Percentiles rank a stretch among this genome's conserved stretches.
These are phyloP conservation scores for Colletotrichum noveboracense DNA, from an alignment of 2,329 filamentous ascomycete species.

Conservation along the genomic window DNA sequence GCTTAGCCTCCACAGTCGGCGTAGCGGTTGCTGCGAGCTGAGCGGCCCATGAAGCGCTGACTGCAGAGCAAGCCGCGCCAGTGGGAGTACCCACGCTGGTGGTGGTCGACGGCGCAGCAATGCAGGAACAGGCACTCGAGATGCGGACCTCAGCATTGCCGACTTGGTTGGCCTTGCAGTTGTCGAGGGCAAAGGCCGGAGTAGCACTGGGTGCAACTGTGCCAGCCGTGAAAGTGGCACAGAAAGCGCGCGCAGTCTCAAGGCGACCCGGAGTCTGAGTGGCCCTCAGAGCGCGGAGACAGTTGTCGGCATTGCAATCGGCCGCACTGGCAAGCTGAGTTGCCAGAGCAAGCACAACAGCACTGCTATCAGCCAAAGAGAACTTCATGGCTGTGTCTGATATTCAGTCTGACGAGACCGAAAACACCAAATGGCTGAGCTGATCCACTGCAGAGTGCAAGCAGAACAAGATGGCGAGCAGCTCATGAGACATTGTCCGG, in stretches of 20 bases:
- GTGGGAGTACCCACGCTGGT: background rate
- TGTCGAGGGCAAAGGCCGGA: background rate
- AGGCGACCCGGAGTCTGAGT: constrained; percentile 35
- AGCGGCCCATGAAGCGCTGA: background rate
- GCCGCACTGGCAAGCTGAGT: background rate
- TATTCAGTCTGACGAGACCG: background rate
- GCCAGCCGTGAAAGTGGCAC: constrained; percentile 14
- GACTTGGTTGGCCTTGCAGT: background rate
- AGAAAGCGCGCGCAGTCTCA: constrained; percentile 33
- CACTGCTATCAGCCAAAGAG: background rate
- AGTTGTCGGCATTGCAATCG: constrained; percentile 37
- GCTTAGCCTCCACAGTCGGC: constrained; percentile 33
- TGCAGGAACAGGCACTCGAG: background rate
- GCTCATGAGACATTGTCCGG: background rate
- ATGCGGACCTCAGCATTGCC: background rate
- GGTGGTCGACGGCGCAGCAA: background rate
- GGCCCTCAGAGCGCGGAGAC: constrained; percentile 37
- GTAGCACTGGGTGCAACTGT: background rate
- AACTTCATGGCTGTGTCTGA: background rate
- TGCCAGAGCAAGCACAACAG: background rate
- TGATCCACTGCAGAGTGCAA: background rate
- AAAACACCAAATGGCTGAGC: background rate
- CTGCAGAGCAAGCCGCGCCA: background rate
- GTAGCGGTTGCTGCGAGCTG: background rate
- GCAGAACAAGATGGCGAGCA: background rate